Conservation (phyloP, 2,329 filamentous ascomycete genomes). For the Colletotrichum simmondsii region DNA sequence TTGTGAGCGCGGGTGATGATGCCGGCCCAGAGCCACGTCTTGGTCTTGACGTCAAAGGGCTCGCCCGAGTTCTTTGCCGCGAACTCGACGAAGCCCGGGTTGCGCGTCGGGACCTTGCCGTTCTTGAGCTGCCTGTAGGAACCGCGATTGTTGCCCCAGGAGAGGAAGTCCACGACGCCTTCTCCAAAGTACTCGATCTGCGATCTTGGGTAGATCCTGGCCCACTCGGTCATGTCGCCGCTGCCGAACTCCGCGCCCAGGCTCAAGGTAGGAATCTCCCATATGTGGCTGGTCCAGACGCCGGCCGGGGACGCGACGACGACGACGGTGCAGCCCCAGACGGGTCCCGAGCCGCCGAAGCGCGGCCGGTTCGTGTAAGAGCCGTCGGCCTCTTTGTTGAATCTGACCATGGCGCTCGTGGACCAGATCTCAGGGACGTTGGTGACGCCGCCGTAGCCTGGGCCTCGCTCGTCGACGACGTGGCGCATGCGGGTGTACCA, state of each 20-base stretch:
- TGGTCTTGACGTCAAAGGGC: conserved; percentile 14
- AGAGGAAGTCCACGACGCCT: conserved; percentile 10
- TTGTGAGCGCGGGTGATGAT: conserved; percentile 13
- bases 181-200: conserved; percentile 13
- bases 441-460: not conserved
- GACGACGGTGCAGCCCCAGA: conserved; percentile 33
- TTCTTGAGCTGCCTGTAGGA: not conserved
- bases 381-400: conserved; percentile 9
- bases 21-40: conserved; percentile 19
- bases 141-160: not conserved
- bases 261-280: conserved; percentile 30
- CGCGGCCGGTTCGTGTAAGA: conserved; percentile 7
- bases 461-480: conserved; percentile 1
- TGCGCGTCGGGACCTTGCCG: not conserved
- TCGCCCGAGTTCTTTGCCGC: not conserved
- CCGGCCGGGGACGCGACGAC: conserved; percentile 27
- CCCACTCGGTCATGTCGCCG: not conserved
- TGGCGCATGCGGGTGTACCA: conserved; percentile 11
- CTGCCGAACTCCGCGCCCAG: not conserved
- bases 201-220: not conserved
- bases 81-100: conserved; percentile 12
- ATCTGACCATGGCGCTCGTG: conserved; percentile 9
- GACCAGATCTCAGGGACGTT: conserved; percentile 5
- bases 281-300: conserved; percentile 32
- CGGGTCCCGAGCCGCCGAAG: conserved; percentile 29